Evolutionary conservation across 2,329 filamentous ascomycete genomes (phyloP).

Genomic region (Ceratocystis huliohia): DNA sequence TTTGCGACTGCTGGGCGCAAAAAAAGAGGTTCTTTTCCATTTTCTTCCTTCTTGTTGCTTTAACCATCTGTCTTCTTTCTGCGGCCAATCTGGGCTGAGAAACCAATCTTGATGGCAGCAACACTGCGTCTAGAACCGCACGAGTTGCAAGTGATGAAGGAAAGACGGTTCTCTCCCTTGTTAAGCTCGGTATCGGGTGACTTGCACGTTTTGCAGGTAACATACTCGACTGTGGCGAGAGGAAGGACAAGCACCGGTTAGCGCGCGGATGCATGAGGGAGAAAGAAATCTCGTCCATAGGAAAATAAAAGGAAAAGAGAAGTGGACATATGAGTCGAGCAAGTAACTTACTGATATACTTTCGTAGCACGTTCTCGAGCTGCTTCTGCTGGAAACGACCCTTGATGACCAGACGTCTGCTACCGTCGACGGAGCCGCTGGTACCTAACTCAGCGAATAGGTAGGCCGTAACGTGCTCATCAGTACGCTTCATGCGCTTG

Average conservation of each 20-base stretch:
- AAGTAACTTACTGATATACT: constrained; percentile 68
- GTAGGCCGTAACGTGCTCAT: constrained; percentile 95
- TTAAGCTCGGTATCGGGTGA: constrained; percentile 89
- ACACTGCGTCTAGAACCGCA: constrained; percentile 75
- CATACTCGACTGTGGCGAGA: constrained; percentile 62
- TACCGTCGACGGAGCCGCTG: constrained; percentile 86
- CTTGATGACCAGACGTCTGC: constrained; percentile 90
- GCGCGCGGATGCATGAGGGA: not conserved
- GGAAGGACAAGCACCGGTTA: not conserved
- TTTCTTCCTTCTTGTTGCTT: constrained; percentile 30
- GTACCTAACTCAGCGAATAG: constrained; percentile 97
- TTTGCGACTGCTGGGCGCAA: not conserved
- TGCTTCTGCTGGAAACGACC: constrained; percentile 99
- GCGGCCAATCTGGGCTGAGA: constrained; percentile 98
- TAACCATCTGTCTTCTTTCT: constrained; percentile 83
- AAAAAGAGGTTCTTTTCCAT: constrained; percentile 8
- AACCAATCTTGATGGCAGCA: constrained; percentile 98
- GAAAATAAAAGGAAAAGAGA: not conserved
- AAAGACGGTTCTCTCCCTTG: constrained; percentile 98
- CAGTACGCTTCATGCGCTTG: constrained; percentile 97
- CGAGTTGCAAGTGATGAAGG: constrained; percentile 92
- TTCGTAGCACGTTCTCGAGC: constrained; percentile 90
- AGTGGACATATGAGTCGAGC: not conserved
- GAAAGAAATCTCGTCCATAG: not conserved
- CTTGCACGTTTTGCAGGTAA: constrained; percentile 97